These are phyloP conservation scores for Apiospora malaysiana DNA, from an alignment of 2,329 filamentous ascomycete genomes.

Conservation along the genomic window DNA sequence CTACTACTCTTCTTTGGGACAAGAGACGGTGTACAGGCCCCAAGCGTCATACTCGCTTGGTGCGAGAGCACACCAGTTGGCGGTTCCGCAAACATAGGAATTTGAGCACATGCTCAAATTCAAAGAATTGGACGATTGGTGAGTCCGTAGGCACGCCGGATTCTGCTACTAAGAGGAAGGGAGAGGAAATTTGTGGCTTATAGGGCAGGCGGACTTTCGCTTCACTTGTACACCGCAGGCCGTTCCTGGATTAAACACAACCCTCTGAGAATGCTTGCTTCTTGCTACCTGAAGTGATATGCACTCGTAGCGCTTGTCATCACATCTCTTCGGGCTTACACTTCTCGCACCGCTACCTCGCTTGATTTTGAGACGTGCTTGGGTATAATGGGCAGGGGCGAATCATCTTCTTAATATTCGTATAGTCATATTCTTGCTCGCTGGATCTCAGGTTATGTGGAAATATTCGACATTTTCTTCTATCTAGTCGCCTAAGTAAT, in stretches of 20 bases:
- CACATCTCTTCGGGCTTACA: not conserved
- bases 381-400: not conserved
- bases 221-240: too few species aligned
- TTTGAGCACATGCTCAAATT: not conserved
- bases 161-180: too few species aligned
- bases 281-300: not conserved
- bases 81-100: not conserved
- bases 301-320: not conserved
- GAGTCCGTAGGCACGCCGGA: not conserved
- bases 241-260: not conserved
- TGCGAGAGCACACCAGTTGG: not conserved
- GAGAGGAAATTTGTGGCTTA: not conserved
- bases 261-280: too few species aligned
- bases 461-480: not conserved
- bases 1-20: not conserved
- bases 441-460: not conserved
- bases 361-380: not conserved
- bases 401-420: not conserved
- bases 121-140: not conserved
- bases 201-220: too few species aligned
- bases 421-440: not conserved
- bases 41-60: not conserved
- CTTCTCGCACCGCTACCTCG: not conserved
- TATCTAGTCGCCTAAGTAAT: not conserved
- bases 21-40: not conserved